Conservation (phyloP, 768 basidiomycete species). For the Russula brevipes region DNA sequence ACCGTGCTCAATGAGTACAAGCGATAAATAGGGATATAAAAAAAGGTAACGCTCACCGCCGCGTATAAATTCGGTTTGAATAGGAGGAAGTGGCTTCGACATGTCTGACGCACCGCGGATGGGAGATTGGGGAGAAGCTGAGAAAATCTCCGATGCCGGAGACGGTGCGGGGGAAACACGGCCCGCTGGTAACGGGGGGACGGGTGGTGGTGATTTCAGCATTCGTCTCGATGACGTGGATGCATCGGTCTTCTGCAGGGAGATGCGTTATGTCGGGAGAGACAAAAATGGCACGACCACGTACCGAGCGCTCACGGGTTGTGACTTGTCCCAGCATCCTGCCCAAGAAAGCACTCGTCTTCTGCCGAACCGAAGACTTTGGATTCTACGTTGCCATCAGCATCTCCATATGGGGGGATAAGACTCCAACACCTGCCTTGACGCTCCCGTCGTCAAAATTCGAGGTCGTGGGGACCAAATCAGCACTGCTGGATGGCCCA, state of each 20-base stretch:
- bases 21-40: constrained; percentile 47
- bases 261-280: constrained; percentile 11
- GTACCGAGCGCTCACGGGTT: constrained; percentile 65
- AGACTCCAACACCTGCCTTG: constrained; percentile 43
- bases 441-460: constrained; percentile 37
- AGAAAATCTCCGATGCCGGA: constrained; percentile 51
- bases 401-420: constrained; percentile 10
- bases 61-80: constrained; percentile 35
- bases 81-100: constrained; percentile 63
- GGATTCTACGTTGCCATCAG: constrained; percentile 34
- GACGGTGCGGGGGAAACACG: constrained; percentile 24
- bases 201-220: constrained; percentile 28
- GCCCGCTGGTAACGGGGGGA: constrained; percentile 14
- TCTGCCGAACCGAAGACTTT: constrained; percentile 66
- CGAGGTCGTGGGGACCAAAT: constrained; percentile 46
- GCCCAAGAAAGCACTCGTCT: constrained; percentile 76
- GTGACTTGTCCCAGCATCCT: constrained; percentile 69
- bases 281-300: constrained; percentile 28
- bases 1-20: constrained; percentile 52
- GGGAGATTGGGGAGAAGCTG: constrained; percentile 28
- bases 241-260: constrained; percentile 32
- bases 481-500: constrained; percentile 33
- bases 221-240: constrained; percentile 16
- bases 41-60: constrained; percentile 35
- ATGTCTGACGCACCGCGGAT: constrained; percentile 31